phyloP scores from a whole-genome alignment of 2,329 filamentous ascomycete genomes.

The Cordyceps cateniannulata region DNA sequence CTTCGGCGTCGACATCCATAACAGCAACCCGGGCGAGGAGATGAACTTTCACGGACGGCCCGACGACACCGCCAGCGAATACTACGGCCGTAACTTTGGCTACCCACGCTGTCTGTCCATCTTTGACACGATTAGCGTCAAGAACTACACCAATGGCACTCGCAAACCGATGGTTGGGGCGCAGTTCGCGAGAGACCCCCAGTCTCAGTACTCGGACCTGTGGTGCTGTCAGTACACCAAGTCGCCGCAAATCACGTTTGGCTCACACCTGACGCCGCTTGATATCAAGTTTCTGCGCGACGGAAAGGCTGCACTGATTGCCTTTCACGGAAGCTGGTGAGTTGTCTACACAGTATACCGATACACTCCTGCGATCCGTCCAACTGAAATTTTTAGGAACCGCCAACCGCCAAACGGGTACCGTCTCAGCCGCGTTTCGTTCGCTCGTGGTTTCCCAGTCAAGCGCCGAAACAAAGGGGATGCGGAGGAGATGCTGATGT shows the following conservation, averaged over 20 bases:
- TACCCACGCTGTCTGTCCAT: slow-evolving; percentile 58
- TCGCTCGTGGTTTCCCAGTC: slow-evolving; percentile 28
- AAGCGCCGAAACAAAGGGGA: slow-evolving; percentile 29
- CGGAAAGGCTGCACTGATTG: slow-evolving; percentile 50
- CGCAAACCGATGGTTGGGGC: slow-evolving; percentile 14
- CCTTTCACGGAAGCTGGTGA: slow-evolving; percentile 56
- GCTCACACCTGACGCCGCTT: slow-evolving; percentile 55
- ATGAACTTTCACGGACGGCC: slow-evolving; percentile 63
- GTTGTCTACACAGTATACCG: not conserved
- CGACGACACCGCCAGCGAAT: slow-evolving; percentile 16
- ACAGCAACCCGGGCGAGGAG: slow-evolving; percentile 65
- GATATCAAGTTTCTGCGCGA: slow-evolving; percentile 55
- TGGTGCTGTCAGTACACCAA: slow-evolving; percentile 17
- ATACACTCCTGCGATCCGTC: too few relatives aligned
- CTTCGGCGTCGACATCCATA: slow-evolving; percentile 49
- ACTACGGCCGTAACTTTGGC: slow-evolving; percentile 47
- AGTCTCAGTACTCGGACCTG: slow-evolving; percentile 17
- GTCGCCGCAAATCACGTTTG: slow-evolving; percentile 21
- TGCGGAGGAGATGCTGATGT: slow-evolving; percentile 40
- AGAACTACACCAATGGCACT: slow-evolving; percentile 27
- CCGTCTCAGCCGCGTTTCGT: slow-evolving; percentile 30
- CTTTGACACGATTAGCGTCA: slow-evolving; percentile 35
- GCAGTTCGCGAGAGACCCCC: slow-evolving; percentile 20
- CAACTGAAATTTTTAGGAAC: slow-evolving; percentile 19
- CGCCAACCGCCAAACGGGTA: slow-evolving; percentile 30